Evolutionary conservation across 2,329 filamentous ascomycete genomes (phyloP).

Genomic region (Exophiala sp.): DNA sequence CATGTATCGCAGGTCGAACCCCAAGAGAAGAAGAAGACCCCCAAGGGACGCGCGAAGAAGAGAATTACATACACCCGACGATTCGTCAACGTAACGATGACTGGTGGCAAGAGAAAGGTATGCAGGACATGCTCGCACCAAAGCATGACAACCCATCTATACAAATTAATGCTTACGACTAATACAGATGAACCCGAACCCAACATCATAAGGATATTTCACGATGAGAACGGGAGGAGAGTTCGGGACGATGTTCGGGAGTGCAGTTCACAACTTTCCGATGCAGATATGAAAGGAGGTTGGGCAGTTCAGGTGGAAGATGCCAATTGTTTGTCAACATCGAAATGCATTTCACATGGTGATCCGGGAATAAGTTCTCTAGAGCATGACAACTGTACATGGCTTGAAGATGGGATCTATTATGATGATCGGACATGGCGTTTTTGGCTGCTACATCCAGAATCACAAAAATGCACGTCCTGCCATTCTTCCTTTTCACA

Average conservation of each 20-base stretch:
- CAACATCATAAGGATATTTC: constrained; percentile 19
- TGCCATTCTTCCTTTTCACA: too few species aligned
- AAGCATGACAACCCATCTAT: not conserved
- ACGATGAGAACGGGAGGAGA: not conserved
- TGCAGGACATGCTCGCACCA: constrained; percentile 29
- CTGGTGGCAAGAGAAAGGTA: constrained; percentile 98
- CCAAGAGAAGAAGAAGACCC: constrained; percentile 93
- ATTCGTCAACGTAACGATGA: constrained; percentile 97
- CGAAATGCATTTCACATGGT: constrained; percentile 6
- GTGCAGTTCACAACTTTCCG: not conserved
- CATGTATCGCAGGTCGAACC: constrained; percentile 63
- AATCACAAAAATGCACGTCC: constrained; percentile 2
- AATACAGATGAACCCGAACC: constrained; percentile 26
- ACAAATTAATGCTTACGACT: not conserved
- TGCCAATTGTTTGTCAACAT: not conserved
- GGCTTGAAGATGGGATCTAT: constrained; percentile 22
- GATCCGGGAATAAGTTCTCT: constrained; percentile 11
- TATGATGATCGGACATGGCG: constrained; percentile 15
- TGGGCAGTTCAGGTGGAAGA: not conserved
- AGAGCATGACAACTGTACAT: constrained; percentile 10
- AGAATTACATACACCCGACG: constrained; percentile 92
- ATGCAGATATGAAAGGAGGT: not conserved
- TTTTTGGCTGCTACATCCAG: constrained; percentile 15
- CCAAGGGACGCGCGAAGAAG: constrained; percentile 98
- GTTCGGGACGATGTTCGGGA: not conserved